Conservation (phyloP, 371 early-diverging fungal genomes). For the Phascolomyces articulosus region DNA sequence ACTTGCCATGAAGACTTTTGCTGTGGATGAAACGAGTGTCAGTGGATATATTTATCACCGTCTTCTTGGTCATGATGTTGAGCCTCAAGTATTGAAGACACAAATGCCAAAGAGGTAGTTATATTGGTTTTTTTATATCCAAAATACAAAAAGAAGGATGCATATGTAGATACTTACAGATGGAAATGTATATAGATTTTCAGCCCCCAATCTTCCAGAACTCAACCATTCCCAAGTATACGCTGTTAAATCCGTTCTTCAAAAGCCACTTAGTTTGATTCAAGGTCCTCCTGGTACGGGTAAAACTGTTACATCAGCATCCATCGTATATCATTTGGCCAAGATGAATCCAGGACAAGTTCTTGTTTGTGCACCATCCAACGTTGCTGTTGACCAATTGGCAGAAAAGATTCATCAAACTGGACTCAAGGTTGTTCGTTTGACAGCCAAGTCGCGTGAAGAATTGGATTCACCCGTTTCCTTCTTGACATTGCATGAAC, state of each 20-base stretch:
- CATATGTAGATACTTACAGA: neutral
- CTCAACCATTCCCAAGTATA: slow-evolving; percentile 97
- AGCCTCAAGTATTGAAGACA: slow-evolving; percentile 72
- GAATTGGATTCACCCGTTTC: slow-evolving; percentile 91
- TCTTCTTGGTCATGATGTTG: slow-evolving; percentile 92
- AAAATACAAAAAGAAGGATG: too few relatives aligned
- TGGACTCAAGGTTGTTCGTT: slow-evolving; percentile 94
- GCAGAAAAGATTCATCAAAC: slow-evolving; percentile 96
- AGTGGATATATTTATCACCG: slow-evolving; percentile 95
- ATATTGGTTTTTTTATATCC: too few relatives aligned
- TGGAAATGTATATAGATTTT: slow-evolving; percentile 49
- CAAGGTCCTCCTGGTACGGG: slow-evolving; percentile 99
- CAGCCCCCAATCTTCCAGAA: slow-evolving; percentile 93
- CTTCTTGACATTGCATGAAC: slow-evolving; percentile 93
- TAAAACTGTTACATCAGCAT: slow-evolving; percentile 97
- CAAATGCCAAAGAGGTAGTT: slow-evolving; percentile 79
- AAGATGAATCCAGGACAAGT: slow-evolving; percentile 92
- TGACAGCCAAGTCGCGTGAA: slow-evolving; percentile 95
- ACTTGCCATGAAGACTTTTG: slow-evolving; percentile 93
- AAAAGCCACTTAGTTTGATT: slow-evolving; percentile 92
- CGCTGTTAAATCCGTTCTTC: slow-evolving; percentile 92
- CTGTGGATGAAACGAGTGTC: slow-evolving; percentile 91
- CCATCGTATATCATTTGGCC: slow-evolving; percentile 96
- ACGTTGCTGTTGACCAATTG: slow-evolving; percentile 99
- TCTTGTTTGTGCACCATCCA: slow-evolving; percentile 98